Percentiles rank a stretch among this genome's conserved stretches.
phyloP scores from a whole-genome alignment of 345 rosid species.

The Nephelium lappaceum region DNA sequence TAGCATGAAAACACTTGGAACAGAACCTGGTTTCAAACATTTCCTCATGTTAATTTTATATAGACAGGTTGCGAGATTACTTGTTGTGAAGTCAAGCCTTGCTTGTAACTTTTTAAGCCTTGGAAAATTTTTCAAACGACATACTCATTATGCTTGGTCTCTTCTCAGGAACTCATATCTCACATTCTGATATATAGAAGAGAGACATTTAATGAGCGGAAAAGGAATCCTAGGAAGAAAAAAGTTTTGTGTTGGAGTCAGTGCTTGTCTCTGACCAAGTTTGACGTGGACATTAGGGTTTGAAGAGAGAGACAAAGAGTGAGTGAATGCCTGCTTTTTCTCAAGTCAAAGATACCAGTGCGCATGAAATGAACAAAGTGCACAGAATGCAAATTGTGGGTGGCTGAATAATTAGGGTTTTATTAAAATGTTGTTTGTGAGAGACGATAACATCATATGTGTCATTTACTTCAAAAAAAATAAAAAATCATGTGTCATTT shows the following conservation, averaged over 20 bases:
- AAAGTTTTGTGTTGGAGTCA: not conserved
- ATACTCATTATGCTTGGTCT: conserved; percentile 21
- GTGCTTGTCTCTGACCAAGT: conserved; percentile 9
- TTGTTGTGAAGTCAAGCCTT: conserved; percentile 19
- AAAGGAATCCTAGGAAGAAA: conserved; percentile 21
- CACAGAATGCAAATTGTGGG: conserved; percentile 6
- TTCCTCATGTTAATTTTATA: not conserved
- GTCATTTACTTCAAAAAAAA: too few species aligned
- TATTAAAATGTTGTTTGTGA: conserved; percentile 30
- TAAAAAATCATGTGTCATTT: not conserved
- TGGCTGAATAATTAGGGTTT: conserved; percentile 36
- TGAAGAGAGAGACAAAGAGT: not conserved
- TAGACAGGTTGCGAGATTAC: not conserved
- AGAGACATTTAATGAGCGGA: conserved; percentile 1
- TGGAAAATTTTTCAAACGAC: conserved; percentile 8
- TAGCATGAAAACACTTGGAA: not conserved
- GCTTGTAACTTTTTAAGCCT: conserved; percentile 4
- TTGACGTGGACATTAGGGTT: conserved; percentile 18
- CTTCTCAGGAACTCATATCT: conserved; percentile 8
- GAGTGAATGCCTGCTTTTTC: conserved; percentile 7
- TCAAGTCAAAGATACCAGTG: conserved; percentile 28
- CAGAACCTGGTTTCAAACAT: not conserved
- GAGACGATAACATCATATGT: conserved; percentile 30
- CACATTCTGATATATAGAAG: conserved; percentile 1
- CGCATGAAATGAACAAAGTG: conserved; percentile 28